Evolutionary conservation across 148 eudicot species (phyloP).

Genomic region (Dianthus caryophyllus): DNA sequence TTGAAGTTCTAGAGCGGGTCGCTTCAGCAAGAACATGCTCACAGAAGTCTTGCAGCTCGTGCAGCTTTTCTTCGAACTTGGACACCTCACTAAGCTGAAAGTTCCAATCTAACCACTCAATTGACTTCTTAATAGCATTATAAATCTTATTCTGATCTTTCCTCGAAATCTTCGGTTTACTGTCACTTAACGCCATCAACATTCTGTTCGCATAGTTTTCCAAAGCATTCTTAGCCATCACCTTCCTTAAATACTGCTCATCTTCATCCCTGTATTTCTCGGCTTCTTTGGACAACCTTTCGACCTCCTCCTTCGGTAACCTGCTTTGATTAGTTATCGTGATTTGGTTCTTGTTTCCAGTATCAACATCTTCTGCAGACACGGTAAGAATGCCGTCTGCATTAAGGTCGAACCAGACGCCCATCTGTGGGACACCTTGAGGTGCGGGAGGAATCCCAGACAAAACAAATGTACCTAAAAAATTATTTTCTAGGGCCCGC

Average conservation of each 20-base stretch:
- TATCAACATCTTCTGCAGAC: slow-evolving; percentile 11
- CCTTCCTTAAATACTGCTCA: slow-evolving; percentile 4
- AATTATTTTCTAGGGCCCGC: slow-evolving; percentile 12
- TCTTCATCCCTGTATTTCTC: slow-evolving; percentile 16
- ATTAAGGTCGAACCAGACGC: slow-evolving; percentile 18
- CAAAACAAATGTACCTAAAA: slow-evolving; percentile 8
- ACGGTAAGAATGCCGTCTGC: slow-evolving; percentile 16
- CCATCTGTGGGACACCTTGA: neutral
- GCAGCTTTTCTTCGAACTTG: too few species aligned
- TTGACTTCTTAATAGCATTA: neutral
- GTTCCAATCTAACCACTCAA: too few species aligned
- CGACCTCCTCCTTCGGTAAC: slow-evolving; percentile 6
- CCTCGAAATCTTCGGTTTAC: too few species aligned
- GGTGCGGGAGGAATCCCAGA: neutral
- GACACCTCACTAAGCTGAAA: too few species aligned
- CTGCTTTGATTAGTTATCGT: slow-evolving; percentile 13
- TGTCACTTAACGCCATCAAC: too few species aligned
- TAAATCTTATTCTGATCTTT: too few species aligned
- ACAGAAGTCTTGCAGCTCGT: too few species aligned
- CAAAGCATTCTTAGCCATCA: neutral
- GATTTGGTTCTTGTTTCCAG: slow-evolving; percentile 9
- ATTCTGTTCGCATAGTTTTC: too few species aligned
- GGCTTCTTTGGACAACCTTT: slow-evolving; percentile 20
- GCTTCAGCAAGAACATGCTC: too few species aligned
- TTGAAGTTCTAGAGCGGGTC: too few species aligned